phyloP scores from a whole-genome alignment of 768 basidiomycete species.

The Hericium rajendrae region DNA sequence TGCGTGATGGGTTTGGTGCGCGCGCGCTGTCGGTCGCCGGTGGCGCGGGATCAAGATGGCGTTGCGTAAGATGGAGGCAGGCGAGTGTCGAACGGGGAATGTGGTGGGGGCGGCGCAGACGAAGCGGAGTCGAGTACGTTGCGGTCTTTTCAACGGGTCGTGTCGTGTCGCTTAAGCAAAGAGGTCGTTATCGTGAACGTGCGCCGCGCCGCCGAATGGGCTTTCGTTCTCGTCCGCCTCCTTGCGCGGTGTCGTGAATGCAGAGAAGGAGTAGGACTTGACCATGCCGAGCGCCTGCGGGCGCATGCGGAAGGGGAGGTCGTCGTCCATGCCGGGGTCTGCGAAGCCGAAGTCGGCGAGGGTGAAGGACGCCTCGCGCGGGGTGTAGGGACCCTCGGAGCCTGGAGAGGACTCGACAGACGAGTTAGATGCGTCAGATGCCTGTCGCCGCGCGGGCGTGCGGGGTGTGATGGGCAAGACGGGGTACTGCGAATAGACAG shows the following conservation, averaged over 20 bases:
- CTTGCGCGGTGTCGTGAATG: background rate
- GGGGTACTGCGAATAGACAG: background rate
- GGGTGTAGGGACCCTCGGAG: conserved; percentile 5
- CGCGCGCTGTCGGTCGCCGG: too few relatives aligned
- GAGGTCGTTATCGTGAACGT: conserved; percentile 12
- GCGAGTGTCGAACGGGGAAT: conserved; percentile 4
- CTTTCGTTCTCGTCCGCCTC: background rate
- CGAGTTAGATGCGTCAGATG: conserved; percentile 8
- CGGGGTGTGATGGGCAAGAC: conserved; percentile 15
- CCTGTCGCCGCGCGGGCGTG: conserved; percentile 21
- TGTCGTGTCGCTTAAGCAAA: conserved; percentile 8
- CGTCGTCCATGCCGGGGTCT: conserved; percentile 6
- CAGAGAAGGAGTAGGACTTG: conserved; percentile 1
- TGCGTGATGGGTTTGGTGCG: too few relatives aligned
- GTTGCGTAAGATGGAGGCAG: too few relatives aligned
- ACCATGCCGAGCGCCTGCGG: conserved; percentile 1
- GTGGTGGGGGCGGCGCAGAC: background rate
- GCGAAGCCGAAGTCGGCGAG: conserved; percentile 11
- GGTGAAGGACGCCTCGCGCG: conserved; percentile 10
- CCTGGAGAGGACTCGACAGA: conserved; percentile 14
- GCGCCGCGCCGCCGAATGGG: background rate
- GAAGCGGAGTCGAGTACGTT: conserved; percentile 3
- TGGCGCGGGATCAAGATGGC: too few relatives aligned
- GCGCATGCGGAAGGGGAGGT: conserved; percentile 5
- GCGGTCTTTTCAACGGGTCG: conserved; percentile 1